phyloP scores from a whole-genome alignment of 73 alveolate species.

The Paramecium bursaria region DNA sequence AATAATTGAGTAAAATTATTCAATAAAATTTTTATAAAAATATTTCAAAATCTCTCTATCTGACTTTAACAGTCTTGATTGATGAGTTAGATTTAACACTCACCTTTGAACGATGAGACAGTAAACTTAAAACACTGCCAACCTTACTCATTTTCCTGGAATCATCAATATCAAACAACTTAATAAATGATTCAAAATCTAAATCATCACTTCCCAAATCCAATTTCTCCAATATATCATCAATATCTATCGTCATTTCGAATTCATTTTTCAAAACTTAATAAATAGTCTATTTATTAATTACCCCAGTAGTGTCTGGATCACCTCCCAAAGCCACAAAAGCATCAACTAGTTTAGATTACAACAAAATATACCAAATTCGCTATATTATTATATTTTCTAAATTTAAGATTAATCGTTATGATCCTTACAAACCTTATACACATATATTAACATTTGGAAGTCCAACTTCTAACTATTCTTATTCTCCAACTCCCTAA shows the following conservation, averaged over 20 bases:
- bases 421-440: too few species aligned
- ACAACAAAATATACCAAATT: too few species aligned
- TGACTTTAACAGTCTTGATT: conserved; percentile 28
- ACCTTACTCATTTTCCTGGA: conserved; percentile 32
- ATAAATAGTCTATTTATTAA: conserved; percentile 70
- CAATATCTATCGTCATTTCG: conserved; percentile 81
- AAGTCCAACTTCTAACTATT: too few species aligned
- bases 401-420: too few species aligned
- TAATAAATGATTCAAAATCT: conserved; percentile 80
- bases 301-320: conserved; percentile 73
- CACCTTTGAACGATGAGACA: not conserved
- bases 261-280: conserved; percentile 78
- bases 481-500: too few species aligned
- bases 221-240: conserved; percentile 76
- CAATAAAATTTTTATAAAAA: conserved; percentile 1
- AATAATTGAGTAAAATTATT: not conserved
- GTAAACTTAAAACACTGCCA: conserved; percentile 6
- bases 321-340: conserved; percentile 88
- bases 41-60: conserved; percentile 54
- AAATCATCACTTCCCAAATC: conserved; percentile 78
- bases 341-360: conserved; percentile 75
- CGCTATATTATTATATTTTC: too few species aligned
- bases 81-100: conserved; percentile 9
- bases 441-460: too few species aligned
- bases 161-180: conserved; percentile 69